Evolutionary conservation across 106 monocot genomes (phyloP).

Genomic region (Acorus calamus): DNA sequence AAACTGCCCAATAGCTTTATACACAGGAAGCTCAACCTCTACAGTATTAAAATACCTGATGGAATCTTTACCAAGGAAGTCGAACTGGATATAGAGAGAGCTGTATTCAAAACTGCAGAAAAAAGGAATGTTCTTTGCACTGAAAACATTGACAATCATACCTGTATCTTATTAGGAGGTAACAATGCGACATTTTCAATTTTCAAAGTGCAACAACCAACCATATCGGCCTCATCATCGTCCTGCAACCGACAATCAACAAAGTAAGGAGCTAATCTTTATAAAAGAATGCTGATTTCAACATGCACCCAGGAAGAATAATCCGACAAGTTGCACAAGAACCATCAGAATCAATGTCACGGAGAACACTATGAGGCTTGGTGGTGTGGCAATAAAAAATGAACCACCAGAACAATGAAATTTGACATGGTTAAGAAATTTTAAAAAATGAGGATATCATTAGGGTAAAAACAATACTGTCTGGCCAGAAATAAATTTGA

Average conservation of each 20-base stretch:
- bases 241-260: slow-evolving; percentile 33
- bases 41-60: slow-evolving; percentile 89
- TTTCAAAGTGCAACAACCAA: slow-evolving; percentile 92
- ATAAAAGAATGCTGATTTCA: too few relatives aligned
- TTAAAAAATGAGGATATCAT: too few relatives aligned
- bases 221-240: slow-evolving; percentile 96
- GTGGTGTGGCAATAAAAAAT: too few relatives aligned
- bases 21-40: slow-evolving; percentile 74
- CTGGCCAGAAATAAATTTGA: too few relatives aligned
- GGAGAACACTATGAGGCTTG: too few relatives aligned
- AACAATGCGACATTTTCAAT: slow-evolving; percentile 83
- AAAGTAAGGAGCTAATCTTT: too few relatives aligned
- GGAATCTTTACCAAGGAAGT: slow-evolving; percentile 98
- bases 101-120: neutral
- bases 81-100: slow-evolving; percentile 48
- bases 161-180: slow-evolving; percentile 85
- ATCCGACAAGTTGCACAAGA: too few relatives aligned
- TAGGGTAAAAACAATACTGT: too few relatives aligned
- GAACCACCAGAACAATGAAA: too few relatives aligned
- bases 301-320: too few relatives aligned
- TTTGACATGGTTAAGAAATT: too few relatives aligned
- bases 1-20: slow-evolving; percentile 83
- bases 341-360: too few relatives aligned
- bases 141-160: slow-evolving; percentile 3
- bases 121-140: neutral